Evolutionary conservation across 2,329 filamentous ascomycete genomes (phyloP), one percentile per base, ranked within the genome.

Genomic region (Calonectria crousiana): DNA sequence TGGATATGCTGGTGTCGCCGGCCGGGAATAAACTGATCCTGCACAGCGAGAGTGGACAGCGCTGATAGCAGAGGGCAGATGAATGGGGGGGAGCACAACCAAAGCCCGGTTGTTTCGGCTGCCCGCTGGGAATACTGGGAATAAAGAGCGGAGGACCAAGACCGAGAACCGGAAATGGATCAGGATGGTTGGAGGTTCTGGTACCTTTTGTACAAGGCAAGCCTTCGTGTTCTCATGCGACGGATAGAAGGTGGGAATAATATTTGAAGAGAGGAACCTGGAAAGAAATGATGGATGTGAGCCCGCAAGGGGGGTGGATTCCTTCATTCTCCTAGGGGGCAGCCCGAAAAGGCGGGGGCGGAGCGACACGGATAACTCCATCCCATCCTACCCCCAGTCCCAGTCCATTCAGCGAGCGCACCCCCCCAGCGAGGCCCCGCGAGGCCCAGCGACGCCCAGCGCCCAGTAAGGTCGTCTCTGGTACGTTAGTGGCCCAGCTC

Each of bases 71-170:
- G 67, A 51, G 26, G 53, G 60, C 62, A 64, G 52, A 58, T 47
- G 64, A 44, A 58, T 47, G 64, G 56, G 56, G 66, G 38, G 64
- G 34, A 26, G 28, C 53, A 56, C 64, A 70, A 62, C 34, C 41
- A 58, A 44, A 36, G 47, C 41, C 41, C 65, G 65, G 68, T 34
- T 49, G 51, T 72, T 47, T 64, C 64, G 73, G 66, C 69, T 77
- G 68, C 77, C 77, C 77, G 77, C 75, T 79, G 79, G 77, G 77
- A 73, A 75, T 77, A 78, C 80, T 82, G 82, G 82, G 73, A 83
- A 83, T 82, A 82, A 83, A 65, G 67, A 62, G 70, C 75, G 75
- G 78, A 74, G 74, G 74, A 68, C 49, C 58, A 41, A 73, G 71
- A 75, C 67, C 70, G 72, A 75, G 30, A 76, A 56, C 49, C 67